These are phyloP conservation scores for Candida railenensis DNA, from an alignment of 805 yeast species.

Conservation along the genomic window DNA sequence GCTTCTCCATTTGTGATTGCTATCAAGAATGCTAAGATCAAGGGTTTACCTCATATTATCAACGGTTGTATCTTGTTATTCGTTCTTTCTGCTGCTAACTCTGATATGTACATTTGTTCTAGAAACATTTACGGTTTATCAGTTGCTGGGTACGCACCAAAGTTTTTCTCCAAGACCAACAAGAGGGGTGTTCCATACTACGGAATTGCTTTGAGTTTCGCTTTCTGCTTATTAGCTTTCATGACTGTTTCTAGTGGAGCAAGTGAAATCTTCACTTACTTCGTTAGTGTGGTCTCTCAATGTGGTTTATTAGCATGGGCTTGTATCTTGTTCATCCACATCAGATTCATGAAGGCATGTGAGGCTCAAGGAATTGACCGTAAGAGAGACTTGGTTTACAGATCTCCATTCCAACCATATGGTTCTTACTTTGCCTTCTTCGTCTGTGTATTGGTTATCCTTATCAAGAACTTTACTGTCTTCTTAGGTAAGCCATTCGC, in stretches of 20 bases:
- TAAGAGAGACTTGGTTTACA: constrained; percentile 50
- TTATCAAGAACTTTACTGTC: constrained; percentile 72
- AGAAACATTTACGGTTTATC: constrained; percentile 74
- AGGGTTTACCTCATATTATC: constrained; percentile 68
- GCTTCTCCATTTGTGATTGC: constrained; percentile 89
- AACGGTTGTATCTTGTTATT: constrained; percentile 77
- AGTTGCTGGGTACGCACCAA: constrained; percentile 73
- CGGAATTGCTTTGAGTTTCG: constrained; percentile 50
- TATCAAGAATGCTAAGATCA: constrained; percentile 61
- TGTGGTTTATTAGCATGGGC: constrained; percentile 77
- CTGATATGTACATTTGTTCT: constrained; percentile 75
- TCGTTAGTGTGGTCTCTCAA: constrained; percentile 75
- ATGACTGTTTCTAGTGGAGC: constrained; percentile 64
- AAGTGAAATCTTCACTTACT: constrained; percentile 58
- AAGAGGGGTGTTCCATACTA: constrained; percentile 70
- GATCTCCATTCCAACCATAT: constrained; percentile 69
- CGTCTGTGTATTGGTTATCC: constrained; percentile 52
- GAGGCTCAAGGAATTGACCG: constrained; percentile 66
- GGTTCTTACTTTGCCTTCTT: constrained; percentile 59
- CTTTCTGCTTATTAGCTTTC: constrained; percentile 64
- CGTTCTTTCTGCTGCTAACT: constrained; percentile 79
- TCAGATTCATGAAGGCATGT: constrained; percentile 63
- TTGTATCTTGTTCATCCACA: constrained; percentile 64
- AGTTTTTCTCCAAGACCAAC: constrained; percentile 56
- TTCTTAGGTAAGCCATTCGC: constrained; percentile 58